phyloP scores from a whole-genome alignment of 129 eudicot species.

The Smallanthus sonchifolius region DNA sequence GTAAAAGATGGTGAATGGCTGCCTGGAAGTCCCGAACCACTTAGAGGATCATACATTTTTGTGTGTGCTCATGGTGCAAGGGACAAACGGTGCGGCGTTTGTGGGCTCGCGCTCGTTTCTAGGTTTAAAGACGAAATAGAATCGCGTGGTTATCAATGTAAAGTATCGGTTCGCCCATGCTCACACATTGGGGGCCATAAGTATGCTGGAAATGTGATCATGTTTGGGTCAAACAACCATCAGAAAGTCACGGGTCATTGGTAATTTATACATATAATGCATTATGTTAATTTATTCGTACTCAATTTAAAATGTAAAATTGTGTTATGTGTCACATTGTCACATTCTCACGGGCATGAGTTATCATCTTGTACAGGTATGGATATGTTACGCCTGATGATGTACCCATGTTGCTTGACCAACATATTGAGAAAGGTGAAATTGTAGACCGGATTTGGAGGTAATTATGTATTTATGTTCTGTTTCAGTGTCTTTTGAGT shows the following conservation, averaged over 20 bases:
- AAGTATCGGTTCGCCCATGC: conserved; percentile 87
- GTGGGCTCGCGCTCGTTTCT: conserved; percentile 74
- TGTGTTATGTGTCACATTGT: not conserved
- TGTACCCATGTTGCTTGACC: conserved; percentile 71
- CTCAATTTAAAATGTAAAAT: not conserved
- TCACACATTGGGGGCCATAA: conserved; percentile 96
- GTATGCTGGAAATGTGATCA: conserved; percentile 91
- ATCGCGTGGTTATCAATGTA: conserved; percentile 59
- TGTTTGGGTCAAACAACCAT: conserved; percentile 55
- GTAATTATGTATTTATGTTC: conserved; percentile 31
- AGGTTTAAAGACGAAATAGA: conserved; percentile 83
- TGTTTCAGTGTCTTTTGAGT: not conserved
- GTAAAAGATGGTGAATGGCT: conserved; percentile 94
- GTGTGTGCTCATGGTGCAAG: conserved; percentile 93
- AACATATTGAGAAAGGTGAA: conserved; percentile 83
- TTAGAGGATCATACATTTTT: conserved; percentile 78
- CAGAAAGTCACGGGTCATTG: conserved; percentile 85
- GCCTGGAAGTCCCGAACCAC: conserved; percentile 88
- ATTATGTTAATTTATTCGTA: not conserved
- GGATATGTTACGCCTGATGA: conserved; percentile 97
- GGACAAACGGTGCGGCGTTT: conserved; percentile 84
- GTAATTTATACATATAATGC: conserved; percentile 25
- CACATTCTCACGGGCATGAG: not conserved
- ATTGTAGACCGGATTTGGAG: conserved; percentile 91
- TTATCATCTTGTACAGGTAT: conserved; percentile 50